phyloP scores from a whole-genome alignment of 805 yeast species.

The Suhomyces sp. region DNA sequence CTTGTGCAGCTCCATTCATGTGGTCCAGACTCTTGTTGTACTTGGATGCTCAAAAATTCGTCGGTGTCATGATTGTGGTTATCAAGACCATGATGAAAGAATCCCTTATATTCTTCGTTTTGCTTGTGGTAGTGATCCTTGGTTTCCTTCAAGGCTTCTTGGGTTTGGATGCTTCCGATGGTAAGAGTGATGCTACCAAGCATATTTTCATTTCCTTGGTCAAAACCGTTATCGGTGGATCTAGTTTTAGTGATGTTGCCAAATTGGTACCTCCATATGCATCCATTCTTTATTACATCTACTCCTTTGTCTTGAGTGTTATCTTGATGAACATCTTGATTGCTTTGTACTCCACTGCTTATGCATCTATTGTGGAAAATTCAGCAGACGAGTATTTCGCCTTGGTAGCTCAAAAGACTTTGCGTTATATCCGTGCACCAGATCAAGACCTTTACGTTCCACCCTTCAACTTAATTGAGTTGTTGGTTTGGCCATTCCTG shows the following conservation, averaged over 20 bases:
- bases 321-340: constrained; percentile 78
- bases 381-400: constrained; percentile 86
- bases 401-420: constrained; percentile 77
- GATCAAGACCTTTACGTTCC: constrained; percentile 84
- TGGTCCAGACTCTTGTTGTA: constrained; percentile 78
- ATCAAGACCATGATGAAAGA: constrained; percentile 85
- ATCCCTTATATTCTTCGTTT: constrained; percentile 75
- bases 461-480: constrained; percentile 75
- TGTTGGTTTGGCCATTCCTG: constrained; percentile 33
- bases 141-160: constrained; percentile 87
- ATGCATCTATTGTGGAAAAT: constrained; percentile 75
- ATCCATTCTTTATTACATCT: constrained; percentile 70
- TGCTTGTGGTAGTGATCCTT: constrained; percentile 64
- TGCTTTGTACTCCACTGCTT: constrained; percentile 84
- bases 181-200: constrained; percentile 70
- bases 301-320: constrained; percentile 72
- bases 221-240: constrained; percentile 71
- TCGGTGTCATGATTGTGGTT: constrained; percentile 87
- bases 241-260: constrained; percentile 68
- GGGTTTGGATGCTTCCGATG: constrained; percentile 87
- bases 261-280: constrained; percentile 85
- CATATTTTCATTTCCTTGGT: constrained; percentile 63
- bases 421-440: constrained; percentile 84
- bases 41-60: constrained; percentile 76
- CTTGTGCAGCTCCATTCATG: constrained; percentile 83